Evolutionary conservation across 2,329 filamentous ascomycete genomes (phyloP).

Genomic region (Parastagonospora nodorum): DNA sequence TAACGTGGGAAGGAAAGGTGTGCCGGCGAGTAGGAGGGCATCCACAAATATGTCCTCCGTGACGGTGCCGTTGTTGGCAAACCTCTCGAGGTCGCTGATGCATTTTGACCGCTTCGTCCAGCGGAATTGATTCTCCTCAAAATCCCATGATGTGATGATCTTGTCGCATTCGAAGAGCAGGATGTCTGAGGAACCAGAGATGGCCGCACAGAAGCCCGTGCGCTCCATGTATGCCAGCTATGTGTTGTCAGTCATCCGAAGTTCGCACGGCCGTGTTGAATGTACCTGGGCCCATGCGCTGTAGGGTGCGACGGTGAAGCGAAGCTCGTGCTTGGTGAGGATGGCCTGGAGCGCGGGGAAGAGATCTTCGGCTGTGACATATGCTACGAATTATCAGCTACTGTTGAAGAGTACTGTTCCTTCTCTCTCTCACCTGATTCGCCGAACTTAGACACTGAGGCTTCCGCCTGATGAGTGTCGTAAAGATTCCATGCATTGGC

Average conservation of each 20-base stretch:
- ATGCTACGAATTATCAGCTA: constrained; percentile 57
- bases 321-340: constrained; percentile 69
- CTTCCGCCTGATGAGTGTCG: constrained; percentile 75
- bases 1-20: constrained; percentile 77
- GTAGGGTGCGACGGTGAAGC: constrained; percentile 84
- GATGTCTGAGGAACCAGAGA: constrained; percentile 84
- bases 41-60: constrained; percentile 80
- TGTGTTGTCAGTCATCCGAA: constrained; percentile 25
- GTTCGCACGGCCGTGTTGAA: not conserved
- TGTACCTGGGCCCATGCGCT: constrained; percentile 82
- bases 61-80: constrained; percentile 50
- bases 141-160: constrained; percentile 70
- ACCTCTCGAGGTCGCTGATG: constrained; percentile 65
- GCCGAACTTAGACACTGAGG: constrained; percentile 86
- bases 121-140: constrained; percentile 68
- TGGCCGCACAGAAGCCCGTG: constrained; percentile 65
- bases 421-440: constrained; percentile 65
- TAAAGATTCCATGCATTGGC: constrained; percentile 87
- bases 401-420: not conserved
- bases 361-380: constrained; percentile 67
- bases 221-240: constrained; percentile 80
- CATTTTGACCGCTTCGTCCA: constrained; percentile 70
- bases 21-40: constrained; percentile 80
- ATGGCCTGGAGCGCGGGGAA: constrained; percentile 78
- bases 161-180: constrained; percentile 85